Evolutionary conservation across 305 asterid species (phyloP), one percentile per base, ranked within the genome.

Genomic region (Fraxinus sp.): DNA sequence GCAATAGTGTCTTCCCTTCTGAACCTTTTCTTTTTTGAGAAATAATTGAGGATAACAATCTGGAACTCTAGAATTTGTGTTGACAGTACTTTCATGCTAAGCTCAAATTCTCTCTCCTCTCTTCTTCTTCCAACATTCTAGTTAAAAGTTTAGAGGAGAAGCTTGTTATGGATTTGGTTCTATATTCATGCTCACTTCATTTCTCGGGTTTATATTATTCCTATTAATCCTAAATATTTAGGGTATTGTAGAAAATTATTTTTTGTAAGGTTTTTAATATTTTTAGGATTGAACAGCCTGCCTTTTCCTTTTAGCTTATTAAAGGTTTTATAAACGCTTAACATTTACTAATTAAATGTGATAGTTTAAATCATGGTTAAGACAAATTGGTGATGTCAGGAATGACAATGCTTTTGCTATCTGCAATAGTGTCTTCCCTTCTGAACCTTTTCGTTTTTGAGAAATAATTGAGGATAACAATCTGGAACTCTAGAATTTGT

Each of bases 321-420:
- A 49, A 4, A 49, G 59, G 59, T 49, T 49, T 49, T 49, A 49
- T 49, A 16, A 55, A 55, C 10, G 66, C 2, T 2, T n/a, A n/a
- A 55, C 26, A 55, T 55, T 55, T 55, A n/a, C 64, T n/a, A n/a
- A n/a, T n/a, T n/a, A n/a, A n/a, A n/a, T n/a, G n/a, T n/a, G n/a
- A n/a, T n/a, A n/a, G n/a, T n/a, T n/a, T n/a, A n/a, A 26, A 10
- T 46, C 72, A 18, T 22, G 64, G 14, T 36, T 14, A 7, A 37
- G 62, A 79, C 35, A 36, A 57, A 35, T 11, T 77, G 14, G 36
- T 41, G 36, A 18, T 1, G 0, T 9, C 35, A 5, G 13, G 81
- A 26, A 55, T 78, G 73, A 78, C 37, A 52, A 16, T 10, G 66
- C 52, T 78, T 30, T 22, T 77, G 5, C 71, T 77, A 68, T 77